phyloP scores from a whole-genome alignment of 495 filamentous ascomycete species.

The Apodospora peruviana region DNA sequence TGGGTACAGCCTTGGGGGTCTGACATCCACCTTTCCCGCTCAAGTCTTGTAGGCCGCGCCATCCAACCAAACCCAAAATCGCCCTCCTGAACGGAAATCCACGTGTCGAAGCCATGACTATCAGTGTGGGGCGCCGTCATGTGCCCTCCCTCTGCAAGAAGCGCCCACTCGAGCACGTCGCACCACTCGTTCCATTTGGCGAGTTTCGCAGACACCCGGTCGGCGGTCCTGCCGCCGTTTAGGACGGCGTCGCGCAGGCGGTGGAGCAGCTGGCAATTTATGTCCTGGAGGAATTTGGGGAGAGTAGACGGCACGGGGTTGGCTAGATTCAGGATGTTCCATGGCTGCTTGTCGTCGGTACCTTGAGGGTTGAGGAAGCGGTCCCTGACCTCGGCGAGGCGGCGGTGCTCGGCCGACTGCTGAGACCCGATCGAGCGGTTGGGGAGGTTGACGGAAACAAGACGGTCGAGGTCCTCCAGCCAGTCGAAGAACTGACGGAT shows the following conservation, averaged over 20 bases:
- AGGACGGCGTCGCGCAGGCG: background rate
- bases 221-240: constrained; percentile 1
- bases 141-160: constrained; percentile 15
- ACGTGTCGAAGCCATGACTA: constrained; percentile 12
- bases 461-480: background rate
- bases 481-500: background rate
- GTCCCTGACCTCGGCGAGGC: background rate
- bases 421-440: background rate
- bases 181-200: constrained; percentile 10
- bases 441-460: background rate
- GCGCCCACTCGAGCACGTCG: constrained; percentile 8
- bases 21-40: constrained; percentile 18
- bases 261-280: constrained; percentile 11
- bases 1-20: constrained; percentile 10
- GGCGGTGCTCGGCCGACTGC: constrained; percentile 18
- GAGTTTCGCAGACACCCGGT: constrained; percentile 3
- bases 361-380: background rate
- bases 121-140: constrained; percentile 13
- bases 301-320: constrained; percentile 7
- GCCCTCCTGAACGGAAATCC: constrained; percentile 17
- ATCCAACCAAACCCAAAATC: constrained; percentile 27
- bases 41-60: constrained; percentile 16
- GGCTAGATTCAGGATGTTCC: background rate
- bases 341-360: background rate
- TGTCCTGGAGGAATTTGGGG: constrained; percentile 8